Percentiles rank a stretch among this genome's conserved stretches.
These are phyloP conservation scores for Skeletonema tropicum DNA, from an alignment of 108 stramenopile genomes.

Conservation along the genomic window DNA sequence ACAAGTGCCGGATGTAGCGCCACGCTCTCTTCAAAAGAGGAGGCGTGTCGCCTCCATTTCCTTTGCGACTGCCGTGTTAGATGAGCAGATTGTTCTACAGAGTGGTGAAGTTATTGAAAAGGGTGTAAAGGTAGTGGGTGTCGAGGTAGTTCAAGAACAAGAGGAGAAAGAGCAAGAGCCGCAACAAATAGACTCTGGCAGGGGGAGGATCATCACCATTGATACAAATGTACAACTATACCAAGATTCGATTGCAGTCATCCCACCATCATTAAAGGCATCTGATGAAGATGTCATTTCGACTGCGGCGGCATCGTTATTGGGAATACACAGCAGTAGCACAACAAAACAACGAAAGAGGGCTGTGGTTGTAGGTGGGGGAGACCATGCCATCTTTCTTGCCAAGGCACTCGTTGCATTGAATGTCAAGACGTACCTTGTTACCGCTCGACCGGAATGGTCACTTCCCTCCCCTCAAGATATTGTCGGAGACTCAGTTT, in stretches of 20 bases:
- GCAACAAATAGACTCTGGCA: background rate
- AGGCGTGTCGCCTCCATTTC: conserved; percentile 10
- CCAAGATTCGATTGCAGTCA: conserved; percentile 53
- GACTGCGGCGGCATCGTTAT: conserved; percentile 48
- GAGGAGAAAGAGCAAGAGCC: background rate
- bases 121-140: background rate
- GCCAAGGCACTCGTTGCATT: conserved; percentile 34
- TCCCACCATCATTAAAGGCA: conserved; percentile 39
- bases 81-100: background rate
- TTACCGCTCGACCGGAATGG: conserved; percentile 17
- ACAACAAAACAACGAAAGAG: conserved; percentile 17
- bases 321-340: conserved; percentile 40
- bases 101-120: background rate
- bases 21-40: conserved; percentile 4
- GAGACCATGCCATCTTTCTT: conserved; percentile 58
- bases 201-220: conserved; percentile 3
- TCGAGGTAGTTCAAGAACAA: background rate
- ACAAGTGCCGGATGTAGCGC: conserved; percentile 14
- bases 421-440: background rate
- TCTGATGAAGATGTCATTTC: conserved; percentile 54
- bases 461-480: conserved; percentile 11
- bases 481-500: conserved; percentile 1
- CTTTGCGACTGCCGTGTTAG: conserved; percentile 8
- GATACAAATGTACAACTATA: conserved; percentile 17
- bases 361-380: conserved; percentile 64